Base-by-base conservation (phyloP, 257 asterid genomes). In the Lycium barbarum region DNA sequence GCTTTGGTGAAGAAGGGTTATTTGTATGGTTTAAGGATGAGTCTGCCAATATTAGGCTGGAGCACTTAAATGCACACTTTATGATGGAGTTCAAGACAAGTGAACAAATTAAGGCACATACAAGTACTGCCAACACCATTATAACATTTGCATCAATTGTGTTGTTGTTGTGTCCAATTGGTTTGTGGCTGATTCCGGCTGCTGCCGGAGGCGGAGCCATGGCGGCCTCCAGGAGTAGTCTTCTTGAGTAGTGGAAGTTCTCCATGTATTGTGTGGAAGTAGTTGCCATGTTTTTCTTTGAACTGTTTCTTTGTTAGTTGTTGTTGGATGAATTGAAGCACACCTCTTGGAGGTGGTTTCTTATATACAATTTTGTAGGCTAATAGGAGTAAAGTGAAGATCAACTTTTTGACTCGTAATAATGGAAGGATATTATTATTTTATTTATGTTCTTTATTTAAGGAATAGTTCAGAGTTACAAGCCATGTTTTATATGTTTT, bases 131-230 rank as follows among this genome's bases (percentile, higher is more conserved):
- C 62, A 76, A 51, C 3, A 76, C 82, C 82, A 76, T 76, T 22
- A 76, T 51, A 51, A 76, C 82, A 76, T 76, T 76, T 76, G 82
- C 63, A 76, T 76, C 62, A 76, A 76, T 49, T 74, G 81, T 49
- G 81, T 74, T 74, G 26, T 49, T 45, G 13, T 33, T 74, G 36
- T 74, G n/a, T 20, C 43, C 81, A 47, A 74, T 38, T 74, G 61
- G 81, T 20, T 51, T 47, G 4, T 76, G 63, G 47, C 15, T 17
- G 63, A 76, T 76, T 76, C 43, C 15, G 5, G 82, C 63, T 3
- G 4, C 47, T 3, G 4, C 47, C 9, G 63, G 63, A 0, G 63
- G 82, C 1, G 45, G 63, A 7, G 82, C 12, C 82, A 26, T 14
- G 63, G 63, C 14, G 47, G 43, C 40, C 15, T 20, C 43, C 20